Evolutionary conservation across 306 rosid species (phyloP).

Genomic region (Vigna mungo): DNA sequence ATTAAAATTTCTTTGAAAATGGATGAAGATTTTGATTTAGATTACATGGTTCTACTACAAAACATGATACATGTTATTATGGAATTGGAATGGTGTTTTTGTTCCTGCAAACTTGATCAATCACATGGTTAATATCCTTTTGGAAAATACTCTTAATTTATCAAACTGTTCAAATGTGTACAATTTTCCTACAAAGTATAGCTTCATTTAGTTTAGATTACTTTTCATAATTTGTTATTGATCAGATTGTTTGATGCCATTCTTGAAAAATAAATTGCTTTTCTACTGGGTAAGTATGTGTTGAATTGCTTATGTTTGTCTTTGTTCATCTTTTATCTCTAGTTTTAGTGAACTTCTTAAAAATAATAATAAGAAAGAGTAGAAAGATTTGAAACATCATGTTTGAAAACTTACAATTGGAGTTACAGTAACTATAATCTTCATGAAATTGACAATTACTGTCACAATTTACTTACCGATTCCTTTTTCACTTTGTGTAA

Average conservation of each 20-base stretch:
- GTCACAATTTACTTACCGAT: not conserved
- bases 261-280: slow-evolving; percentile 62
- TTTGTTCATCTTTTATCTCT: too few species aligned
- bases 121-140: too few species aligned
- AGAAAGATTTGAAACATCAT: not conserved
- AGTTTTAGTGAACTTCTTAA: not conserved
- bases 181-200: too few species aligned
- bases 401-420: not conserved
- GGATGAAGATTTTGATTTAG: not conserved
- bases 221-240: not conserved
- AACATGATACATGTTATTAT: not conserved
- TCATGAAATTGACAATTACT: not conserved
- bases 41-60: not conserved
- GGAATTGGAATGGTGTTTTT: not conserved
- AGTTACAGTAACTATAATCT: too few species aligned
- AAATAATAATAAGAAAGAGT: not conserved
- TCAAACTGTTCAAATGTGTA: too few species aligned
- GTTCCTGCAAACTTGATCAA: too few species aligned
- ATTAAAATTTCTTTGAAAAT: not conserved
- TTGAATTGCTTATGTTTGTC: not conserved
- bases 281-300: slow-evolving; percentile 77
- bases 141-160: too few species aligned
- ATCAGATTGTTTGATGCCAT: slow-evolving; percentile 64
- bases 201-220: too few species aligned
- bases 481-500: slow-evolving; percentile 43